A percentile compares a stretch with the other conserved stretches of the same genome.
Evolutionary conservation across 768 basidiomycete species (phyloP).

Genomic region (Tremella fuciformis): DNA sequence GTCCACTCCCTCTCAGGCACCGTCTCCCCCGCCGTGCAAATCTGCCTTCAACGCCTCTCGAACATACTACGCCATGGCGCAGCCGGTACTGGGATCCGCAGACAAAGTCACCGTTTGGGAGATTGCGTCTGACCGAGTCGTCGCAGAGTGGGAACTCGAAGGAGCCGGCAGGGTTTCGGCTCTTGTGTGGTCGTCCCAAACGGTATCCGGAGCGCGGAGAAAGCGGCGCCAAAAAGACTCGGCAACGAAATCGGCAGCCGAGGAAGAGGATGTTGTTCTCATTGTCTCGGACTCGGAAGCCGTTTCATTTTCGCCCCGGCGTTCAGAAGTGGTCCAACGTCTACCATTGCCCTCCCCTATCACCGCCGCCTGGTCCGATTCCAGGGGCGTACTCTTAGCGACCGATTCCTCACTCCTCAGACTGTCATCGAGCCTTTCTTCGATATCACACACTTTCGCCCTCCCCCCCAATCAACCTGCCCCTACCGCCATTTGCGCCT

Average conservation of each 20-base stretch:
- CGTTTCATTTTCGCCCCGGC: slow-evolving; percentile 32
- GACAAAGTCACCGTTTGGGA: slow-evolving; percentile 50
- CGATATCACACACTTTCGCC: slow-evolving; percentile 25
- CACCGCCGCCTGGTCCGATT: slow-evolving; percentile 32
- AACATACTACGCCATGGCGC: slow-evolving; percentile 41
- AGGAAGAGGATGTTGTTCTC: slow-evolving; percentile 33
- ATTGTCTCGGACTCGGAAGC: slow-evolving; percentile 30
- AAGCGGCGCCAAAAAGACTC: slow-evolving; percentile 2
- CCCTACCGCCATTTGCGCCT: slow-evolving; percentile 27
- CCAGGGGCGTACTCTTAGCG: slow-evolving; percentile 24
- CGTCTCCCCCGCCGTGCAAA: slow-evolving; percentile 45
- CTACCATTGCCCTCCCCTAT: slow-evolving; percentile 24
- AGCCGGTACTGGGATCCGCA: slow-evolving; percentile 45
- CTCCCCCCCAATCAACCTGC: slow-evolving; percentile 24
- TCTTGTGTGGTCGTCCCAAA: slow-evolving; percentile 27
- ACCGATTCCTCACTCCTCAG: slow-evolving; percentile 27
- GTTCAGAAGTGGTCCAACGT: slow-evolving; percentile 22
- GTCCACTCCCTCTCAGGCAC: slow-evolving; percentile 33
- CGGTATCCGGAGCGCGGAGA: neutral
- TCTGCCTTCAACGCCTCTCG: slow-evolving; percentile 44
- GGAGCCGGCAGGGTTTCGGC: slow-evolving; percentile 38
- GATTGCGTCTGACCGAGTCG: slow-evolving; percentile 31
- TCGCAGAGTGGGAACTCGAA: slow-evolving; percentile 46
- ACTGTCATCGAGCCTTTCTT: slow-evolving; percentile 21
- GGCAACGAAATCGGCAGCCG: slow-evolving; percentile 10